A percentile compares a stretch with the other conserved stretches of the same genome.
phyloP scores from a whole-genome alignment of 192 early-diverging fungal genomes.

The Podila epigama region DNA sequence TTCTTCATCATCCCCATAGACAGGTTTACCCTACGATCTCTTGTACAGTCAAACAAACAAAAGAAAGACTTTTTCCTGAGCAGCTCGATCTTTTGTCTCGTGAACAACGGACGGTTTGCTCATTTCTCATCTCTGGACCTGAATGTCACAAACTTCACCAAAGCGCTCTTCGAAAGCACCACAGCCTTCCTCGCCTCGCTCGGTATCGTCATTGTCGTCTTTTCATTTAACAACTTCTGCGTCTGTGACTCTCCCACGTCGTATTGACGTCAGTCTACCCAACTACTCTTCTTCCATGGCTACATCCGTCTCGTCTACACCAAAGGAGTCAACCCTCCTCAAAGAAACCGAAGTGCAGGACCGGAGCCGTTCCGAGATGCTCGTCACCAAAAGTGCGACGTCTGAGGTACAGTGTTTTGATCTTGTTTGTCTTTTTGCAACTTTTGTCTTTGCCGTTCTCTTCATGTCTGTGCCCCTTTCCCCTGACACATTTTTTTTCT shows the following conservation, averaged over 20 bases:
- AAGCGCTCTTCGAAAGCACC: neutral
- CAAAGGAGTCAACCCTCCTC: neutral
- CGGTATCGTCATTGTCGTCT: neutral
- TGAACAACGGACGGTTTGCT: too few species aligned
- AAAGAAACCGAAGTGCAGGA: conserved; percentile 6
- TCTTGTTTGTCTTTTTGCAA: neutral
- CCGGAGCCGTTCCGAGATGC: conserved; percentile 14
- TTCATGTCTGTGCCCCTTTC: neutral
- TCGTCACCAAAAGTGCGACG: conserved; percentile 18
- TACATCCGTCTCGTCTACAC: conserved; percentile 1
- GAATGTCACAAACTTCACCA: too few species aligned
- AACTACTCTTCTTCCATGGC: conserved; percentile 13
- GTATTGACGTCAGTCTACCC: conserved; percentile 31
- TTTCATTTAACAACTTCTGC: neutral
- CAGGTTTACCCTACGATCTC: too few species aligned
- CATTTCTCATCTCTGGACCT: too few species aligned
- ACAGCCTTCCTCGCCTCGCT: neutral
- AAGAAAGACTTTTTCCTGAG: too few species aligned
- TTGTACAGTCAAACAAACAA: too few species aligned
- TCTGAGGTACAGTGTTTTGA: conserved; percentile 18
- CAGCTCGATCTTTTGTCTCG: too few species aligned
- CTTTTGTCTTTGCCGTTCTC: neutral
- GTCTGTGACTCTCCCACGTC: conserved; percentile 16
- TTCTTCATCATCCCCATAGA: neutral
- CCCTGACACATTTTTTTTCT: neutral